Evolutionary conservation across 73 alveolate genomes (phyloP).

Genomic region (Blepharisma japonicum): DNA sequence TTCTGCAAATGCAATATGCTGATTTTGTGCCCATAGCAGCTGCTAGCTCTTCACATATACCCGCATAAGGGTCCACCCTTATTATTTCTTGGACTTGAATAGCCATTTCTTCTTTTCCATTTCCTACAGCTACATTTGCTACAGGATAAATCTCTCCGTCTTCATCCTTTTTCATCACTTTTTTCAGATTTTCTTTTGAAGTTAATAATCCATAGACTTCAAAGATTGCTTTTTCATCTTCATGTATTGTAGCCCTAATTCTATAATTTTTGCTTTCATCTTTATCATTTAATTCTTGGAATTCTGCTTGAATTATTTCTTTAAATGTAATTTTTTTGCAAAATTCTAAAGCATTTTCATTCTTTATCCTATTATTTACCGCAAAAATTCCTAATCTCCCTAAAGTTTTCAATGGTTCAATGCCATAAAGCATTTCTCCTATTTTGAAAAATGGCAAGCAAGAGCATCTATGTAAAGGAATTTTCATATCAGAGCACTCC

Average conservation of each 20-base stretch:
- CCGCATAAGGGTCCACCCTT: constrained; percentile 20
- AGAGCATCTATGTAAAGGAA: not conserved
- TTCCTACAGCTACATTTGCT: not conserved
- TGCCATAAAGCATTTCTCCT: no score
- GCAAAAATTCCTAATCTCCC: not conserved
- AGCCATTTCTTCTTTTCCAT: not conserved
- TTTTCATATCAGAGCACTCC: not conserved
- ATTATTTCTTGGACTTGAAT: not conserved
- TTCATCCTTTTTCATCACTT: not conserved
- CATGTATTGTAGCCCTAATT: not conserved
- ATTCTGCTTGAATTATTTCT: not conserved
- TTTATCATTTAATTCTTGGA: not conserved
- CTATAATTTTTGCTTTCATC: not conserved
- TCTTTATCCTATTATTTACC: not conserved
- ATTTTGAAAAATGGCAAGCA: not conserved
- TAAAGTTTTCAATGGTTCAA: not conserved
- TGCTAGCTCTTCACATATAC: not conserved
- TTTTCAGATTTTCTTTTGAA: not conserved
- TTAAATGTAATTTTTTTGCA: constrained; percentile 24
- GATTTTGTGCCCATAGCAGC: not conserved
- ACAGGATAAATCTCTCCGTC: not conserved
- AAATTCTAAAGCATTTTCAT: not conserved
- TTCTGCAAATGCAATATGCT: not conserved
- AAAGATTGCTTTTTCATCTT: not conserved
- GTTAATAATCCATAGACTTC: not conserved